Conservation (phyloP, 345 rosid species). For the Populus pruinosa region DNA sequence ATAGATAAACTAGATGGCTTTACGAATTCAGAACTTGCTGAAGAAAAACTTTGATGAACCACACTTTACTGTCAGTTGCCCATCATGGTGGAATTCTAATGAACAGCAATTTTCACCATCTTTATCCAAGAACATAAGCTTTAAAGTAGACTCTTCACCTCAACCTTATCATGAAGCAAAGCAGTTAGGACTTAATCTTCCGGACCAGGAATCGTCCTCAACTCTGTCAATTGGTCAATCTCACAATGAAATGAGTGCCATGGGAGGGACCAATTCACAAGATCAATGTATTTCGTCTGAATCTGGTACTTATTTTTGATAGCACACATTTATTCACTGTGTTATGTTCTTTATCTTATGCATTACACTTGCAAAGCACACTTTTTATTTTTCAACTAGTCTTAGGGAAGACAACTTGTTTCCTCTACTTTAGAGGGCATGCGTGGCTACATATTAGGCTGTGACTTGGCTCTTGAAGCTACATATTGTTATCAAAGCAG, state of each 20-base stretch:
- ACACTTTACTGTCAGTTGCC: slow-evolving; percentile 20
- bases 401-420: not conserved
- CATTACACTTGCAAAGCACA: not conserved
- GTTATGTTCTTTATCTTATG: not conserved
- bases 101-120: slow-evolving; percentile 21
- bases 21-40: slow-evolving; percentile 29
- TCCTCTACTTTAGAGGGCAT: not conserved
- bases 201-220: slow-evolving; percentile 40
- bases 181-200: slow-evolving; percentile 33
- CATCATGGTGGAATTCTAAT: slow-evolving; percentile 38
- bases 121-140: slow-evolving; percentile 22
- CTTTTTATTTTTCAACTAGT: not conserved
- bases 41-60: slow-evolving; percentile 29
- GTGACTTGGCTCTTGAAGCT: not conserved
- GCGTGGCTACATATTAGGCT: not conserved
- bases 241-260: slow-evolving; percentile 27
- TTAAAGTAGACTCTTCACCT: slow-evolving; percentile 26
- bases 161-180: slow-evolving; percentile 23
- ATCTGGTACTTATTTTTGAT: slow-evolving; percentile 31
- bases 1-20: slow-evolving; percentile 30
- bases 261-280: slow-evolving; percentile 32
- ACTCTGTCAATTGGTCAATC: slow-evolving; percentile 35
- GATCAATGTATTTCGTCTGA: slow-evolving; percentile 42
- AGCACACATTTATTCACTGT: not conserved
- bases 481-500: not conserved